Evolutionary conservation across 1,139 yeast genomes (phyloP).

Genomic region (Blastobotrys ciferrii): DNA sequence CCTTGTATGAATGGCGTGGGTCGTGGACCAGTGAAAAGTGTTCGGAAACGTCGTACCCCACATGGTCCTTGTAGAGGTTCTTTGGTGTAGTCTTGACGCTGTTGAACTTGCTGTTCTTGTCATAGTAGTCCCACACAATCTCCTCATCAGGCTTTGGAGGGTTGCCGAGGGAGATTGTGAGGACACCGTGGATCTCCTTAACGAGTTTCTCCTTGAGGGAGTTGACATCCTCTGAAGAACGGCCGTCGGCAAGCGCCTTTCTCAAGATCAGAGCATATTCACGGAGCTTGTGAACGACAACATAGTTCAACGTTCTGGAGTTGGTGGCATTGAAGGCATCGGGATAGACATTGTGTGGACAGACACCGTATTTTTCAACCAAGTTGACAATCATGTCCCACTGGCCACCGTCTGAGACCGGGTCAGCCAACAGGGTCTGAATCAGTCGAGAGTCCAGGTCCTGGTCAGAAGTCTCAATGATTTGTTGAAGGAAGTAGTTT

Average conservation of each 20-base stretch:
- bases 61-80: slow-evolving; percentile 57
- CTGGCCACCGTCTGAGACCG: slow-evolving; percentile 82
- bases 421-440: slow-evolving; percentile 58
- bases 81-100: slow-evolving; percentile 57
- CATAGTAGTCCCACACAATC: slow-evolving; percentile 70
- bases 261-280: slow-evolving; percentile 73
- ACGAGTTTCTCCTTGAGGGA: slow-evolving; percentile 50
- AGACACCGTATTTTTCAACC: slow-evolving; percentile 72
- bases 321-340: slow-evolving; percentile 66
- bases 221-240: slow-evolving; percentile 32
- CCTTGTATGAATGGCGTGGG: slow-evolving; percentile 68
- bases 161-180: slow-evolving; percentile 66
- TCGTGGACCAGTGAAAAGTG: slow-evolving; percentile 72
- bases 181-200: slow-evolving; percentile 59
- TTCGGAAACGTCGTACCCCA: slow-evolving; percentile 50
- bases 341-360: slow-evolving; percentile 70
- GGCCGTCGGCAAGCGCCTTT: slow-evolving; percentile 38
- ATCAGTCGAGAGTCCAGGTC: slow-evolving; percentile 67
- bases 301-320: slow-evolving; percentile 55
- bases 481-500: slow-evolving; percentile 72
- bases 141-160: slow-evolving; percentile 72
- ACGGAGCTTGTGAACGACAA: slow-evolving; percentile 65
- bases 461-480: slow-evolving; percentile 61
- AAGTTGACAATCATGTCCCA: slow-evolving; percentile 78
- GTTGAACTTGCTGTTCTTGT: slow-evolving; percentile 65